Percentiles rank a stretch among this genome's conserved stretches.
phyloP scores from a whole-genome alignment of 2,329 filamentous ascomycete genomes.

The Dothistroma septosporum region DNA sequence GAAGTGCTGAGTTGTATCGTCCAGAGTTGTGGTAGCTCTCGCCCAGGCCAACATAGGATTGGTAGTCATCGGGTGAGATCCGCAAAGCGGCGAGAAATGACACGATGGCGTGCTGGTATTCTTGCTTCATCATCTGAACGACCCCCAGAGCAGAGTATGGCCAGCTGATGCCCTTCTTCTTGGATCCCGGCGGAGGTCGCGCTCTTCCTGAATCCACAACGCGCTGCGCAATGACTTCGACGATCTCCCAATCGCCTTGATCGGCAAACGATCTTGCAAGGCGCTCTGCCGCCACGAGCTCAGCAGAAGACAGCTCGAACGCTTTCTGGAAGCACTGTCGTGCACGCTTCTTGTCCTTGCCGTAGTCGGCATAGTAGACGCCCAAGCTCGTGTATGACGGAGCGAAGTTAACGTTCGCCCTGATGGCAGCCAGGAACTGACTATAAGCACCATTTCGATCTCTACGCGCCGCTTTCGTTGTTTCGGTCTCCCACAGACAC shows the following conservation, averaged over 20 bases:
- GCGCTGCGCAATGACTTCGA: constrained; percentile 85
- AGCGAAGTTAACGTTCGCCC: constrained; percentile 81
- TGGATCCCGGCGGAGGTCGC: constrained; percentile 83
- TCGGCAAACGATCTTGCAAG: constrained; percentile 83
- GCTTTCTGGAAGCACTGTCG: constrained; percentile 95
- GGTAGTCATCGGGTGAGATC: constrained; percentile 79
- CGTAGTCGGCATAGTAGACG: constrained; percentile 86
- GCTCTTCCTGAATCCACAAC: constrained; percentile 94
- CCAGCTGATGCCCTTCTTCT: constrained; percentile 91
- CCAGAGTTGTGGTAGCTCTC: constrained; percentile 96
- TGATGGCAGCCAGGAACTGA: constrained; percentile 77
- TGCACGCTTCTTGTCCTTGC: constrained; percentile 77
- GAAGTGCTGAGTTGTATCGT: constrained; percentile 86
- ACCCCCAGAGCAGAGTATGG: constrained; percentile 90
- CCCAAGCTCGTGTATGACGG: constrained; percentile 89
- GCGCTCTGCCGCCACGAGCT: constrained; percentile 81
- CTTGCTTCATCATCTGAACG: constrained; percentile 89
- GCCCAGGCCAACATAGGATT: constrained; percentile 94
- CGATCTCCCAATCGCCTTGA: constrained; percentile 90
- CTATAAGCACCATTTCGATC: constrained; percentile 77
- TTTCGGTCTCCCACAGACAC: constrained; percentile 80
- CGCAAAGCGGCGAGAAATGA: constrained; percentile 87
- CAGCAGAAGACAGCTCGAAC: constrained; percentile 82
- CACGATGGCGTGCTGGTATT: constrained; percentile 81
- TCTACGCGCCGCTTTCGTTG: constrained; percentile 69